Evolutionary conservation across 78 protist genomes (phyloP).

Genomic region (Dictyostelium firmibasis): DNA sequence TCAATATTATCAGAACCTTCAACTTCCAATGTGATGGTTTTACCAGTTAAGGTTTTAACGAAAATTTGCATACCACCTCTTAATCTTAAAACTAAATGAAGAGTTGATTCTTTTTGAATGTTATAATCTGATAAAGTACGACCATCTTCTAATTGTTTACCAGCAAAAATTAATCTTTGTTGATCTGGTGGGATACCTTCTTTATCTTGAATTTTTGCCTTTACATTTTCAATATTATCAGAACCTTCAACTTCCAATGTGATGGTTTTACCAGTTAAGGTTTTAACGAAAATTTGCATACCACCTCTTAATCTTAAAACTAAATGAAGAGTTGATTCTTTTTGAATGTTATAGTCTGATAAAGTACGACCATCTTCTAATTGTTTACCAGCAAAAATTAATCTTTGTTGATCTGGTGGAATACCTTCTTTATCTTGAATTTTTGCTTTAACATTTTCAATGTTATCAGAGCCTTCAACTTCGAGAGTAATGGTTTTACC

Average conservation of each 20-base stretch:
- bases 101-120: slow-evolving; percentile 99
- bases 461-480: no score
- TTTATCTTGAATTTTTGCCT: no score
- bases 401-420: slow-evolving; percentile 99
- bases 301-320: no score
- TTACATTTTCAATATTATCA: slow-evolving; percentile 98
- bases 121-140: slow-evolving; percentile 98
- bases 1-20: slow-evolving; percentile 97
- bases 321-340: slow-evolving; percentile 99
- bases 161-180: slow-evolving; percentile 99
- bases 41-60: slow-evolving; percentile 91
- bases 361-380: slow-evolving; percentile 99
- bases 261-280: slow-evolving; percentile 92
- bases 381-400: slow-evolving; percentile 99
- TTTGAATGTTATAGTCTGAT: slow-evolving; percentile 98
- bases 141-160: slow-evolving; percentile 99
- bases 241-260: slow-evolving; percentile 95
- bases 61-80: slow-evolving; percentile 96
- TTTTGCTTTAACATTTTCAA: no score
- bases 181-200: no score
- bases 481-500: no score
- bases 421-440: no score
- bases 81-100: no score
- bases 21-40: slow-evolving; percentile 91
- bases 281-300: slow-evolving; percentile 93